Evolutionary conservation across 257 asterid species (phyloP).

Genomic region (Agastache rugosa): DNA sequence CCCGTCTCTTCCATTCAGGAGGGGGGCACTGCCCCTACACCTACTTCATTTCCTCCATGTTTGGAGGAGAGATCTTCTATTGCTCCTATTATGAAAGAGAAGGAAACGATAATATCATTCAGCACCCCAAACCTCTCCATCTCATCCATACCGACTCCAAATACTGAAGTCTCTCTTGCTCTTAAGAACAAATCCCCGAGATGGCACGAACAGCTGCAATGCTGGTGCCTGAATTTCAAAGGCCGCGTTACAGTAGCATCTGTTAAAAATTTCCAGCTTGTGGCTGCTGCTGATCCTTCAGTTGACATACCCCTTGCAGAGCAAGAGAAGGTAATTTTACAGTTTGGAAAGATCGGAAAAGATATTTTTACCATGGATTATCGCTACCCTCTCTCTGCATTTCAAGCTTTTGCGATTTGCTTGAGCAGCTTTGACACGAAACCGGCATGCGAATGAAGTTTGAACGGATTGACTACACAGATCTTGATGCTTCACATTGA

Average conservation of each 20-base stretch:
- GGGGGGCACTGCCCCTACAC: conserved; percentile 92
- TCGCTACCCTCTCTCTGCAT: conserved; percentile 86
- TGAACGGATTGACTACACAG: conserved; percentile 23
- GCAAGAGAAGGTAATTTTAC: conserved; percentile 83
- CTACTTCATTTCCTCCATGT: conserved; percentile 55
- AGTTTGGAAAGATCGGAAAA: conserved; percentile 93
- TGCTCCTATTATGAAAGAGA: conserved; percentile 32
- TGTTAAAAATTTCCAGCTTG: conserved; percentile 90
- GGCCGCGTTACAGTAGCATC: conserved; percentile 97
- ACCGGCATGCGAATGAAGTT: conserved; percentile 86
- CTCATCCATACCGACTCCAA: conserved; percentile 22
- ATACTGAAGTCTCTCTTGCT: conserved; percentile 51
- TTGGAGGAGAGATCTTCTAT: conserved; percentile 48
- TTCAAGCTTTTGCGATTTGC: conserved; percentile 95
- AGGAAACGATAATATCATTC: conserved; percentile 39
- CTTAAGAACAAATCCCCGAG: conserved; percentile 88
- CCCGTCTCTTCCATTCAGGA: conserved; percentile 79
- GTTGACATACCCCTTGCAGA: conserved; percentile 64
- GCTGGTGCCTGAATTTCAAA: conserved; percentile 94
- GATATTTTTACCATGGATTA: conserved; percentile 97
- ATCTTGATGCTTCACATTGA: conserved; percentile 36
- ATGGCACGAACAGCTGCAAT: conserved; percentile 95
- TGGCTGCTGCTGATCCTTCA: conserved; percentile 72
- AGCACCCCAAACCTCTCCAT: conserved; percentile 44
- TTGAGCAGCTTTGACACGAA: conserved; percentile 97